Evolutionary conservation across 1,284 basidiomycete genomes (phyloP), one percentile per base, ranked within the genome.

Genomic region (Heliocybe sulcata): DNA sequence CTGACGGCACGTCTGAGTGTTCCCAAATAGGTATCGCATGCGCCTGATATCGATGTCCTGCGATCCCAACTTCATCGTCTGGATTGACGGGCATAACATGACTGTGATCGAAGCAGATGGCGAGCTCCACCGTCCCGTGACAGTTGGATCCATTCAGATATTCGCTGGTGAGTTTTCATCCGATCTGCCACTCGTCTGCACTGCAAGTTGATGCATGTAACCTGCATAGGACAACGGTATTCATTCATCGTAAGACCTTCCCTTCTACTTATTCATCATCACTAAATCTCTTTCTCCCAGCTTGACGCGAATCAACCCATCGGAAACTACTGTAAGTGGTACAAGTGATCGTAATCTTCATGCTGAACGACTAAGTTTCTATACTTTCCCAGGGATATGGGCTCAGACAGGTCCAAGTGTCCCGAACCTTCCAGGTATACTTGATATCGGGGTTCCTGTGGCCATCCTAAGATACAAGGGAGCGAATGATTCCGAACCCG

Each of bases 401-500:
- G 12, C 38, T 6, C 29, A 31, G 29, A 31, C 29, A 6, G 29
- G 38, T 4, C 19, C 38, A 16, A 4, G 8, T n/a, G 16, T n/a
- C 12, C 12, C 38, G 16, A 4, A 42, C 6, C 12, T 42, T 16
- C 38, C 38, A 16, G 16, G 38, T 4, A 16, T 29, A 12, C 6
- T 12, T 72, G 76, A 57, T 62, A 55, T 0, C 67, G 66, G 10
- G 75, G 75, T 3, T 61, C 73, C 47, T 80, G 79, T 59, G 68
- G 83, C 80, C 1, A 79, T 85, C 55, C 61, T 85, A 26, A 73
- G 77, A 19, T 85, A 85, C 60, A 55, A 45, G 0, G 76, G 76
- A 3, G 82, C 82, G 2, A 59, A 66, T 0, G 55, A 56, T 1
- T 48, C 50, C 10, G 79, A 82, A 29, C 82, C 79, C 0, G 72